Evolutionary conservation across 1,284 basidiomycete species (phyloP).

Genomic region (Boletus smithii): DNA sequence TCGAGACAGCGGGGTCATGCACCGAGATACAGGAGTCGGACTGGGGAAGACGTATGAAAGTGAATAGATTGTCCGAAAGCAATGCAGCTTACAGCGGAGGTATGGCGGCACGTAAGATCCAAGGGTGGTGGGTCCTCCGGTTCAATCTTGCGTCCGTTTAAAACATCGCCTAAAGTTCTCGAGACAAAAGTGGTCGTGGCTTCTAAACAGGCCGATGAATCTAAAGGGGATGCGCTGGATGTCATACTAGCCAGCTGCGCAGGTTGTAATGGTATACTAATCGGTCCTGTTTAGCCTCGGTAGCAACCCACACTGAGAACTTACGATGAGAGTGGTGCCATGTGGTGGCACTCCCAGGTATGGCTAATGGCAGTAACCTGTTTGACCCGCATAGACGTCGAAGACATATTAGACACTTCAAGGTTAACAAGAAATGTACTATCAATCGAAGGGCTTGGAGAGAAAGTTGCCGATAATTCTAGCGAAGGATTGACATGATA

Average conservation of each 20-base stretch:
- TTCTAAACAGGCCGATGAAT: slow-evolving; percentile 39
- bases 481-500: slow-evolving; percentile 61
- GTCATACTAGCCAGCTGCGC: slow-evolving; percentile 49
- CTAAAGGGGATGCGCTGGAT: slow-evolving; percentile 42
- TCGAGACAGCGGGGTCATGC: slow-evolving; percentile 34
- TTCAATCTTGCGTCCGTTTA: slow-evolving; percentile 48
- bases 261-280: slow-evolving; percentile 46
- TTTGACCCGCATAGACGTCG: slow-evolving; percentile 44
- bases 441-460: slow-evolving; percentile 48
- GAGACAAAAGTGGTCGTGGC: slow-evolving; percentile 49
- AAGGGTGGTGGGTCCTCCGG: slow-evolving; percentile 52
- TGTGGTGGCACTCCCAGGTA: slow-evolving; percentile 51
- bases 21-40: slow-evolving; percentile 25
- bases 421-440: slow-evolving; percentile 55
- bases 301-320: slow-evolving; percentile 26
- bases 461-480: slow-evolving; percentile 45
- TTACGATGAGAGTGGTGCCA: slow-evolving; percentile 41
- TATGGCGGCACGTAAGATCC: slow-evolving; percentile 50
- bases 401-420: slow-evolving; percentile 51
- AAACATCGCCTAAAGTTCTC: slow-evolving; percentile 47
- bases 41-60: slow-evolving; percentile 11
- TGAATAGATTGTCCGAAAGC: not conserved
- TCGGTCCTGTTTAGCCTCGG: slow-evolving; percentile 11
- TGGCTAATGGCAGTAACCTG: slow-evolving; percentile 65
- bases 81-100: slow-evolving; percentile 41